Base-by-base conservation (phyloP, 2,329 filamentous ascomycete genomes). In the Niveomyces coronatus region DNA sequence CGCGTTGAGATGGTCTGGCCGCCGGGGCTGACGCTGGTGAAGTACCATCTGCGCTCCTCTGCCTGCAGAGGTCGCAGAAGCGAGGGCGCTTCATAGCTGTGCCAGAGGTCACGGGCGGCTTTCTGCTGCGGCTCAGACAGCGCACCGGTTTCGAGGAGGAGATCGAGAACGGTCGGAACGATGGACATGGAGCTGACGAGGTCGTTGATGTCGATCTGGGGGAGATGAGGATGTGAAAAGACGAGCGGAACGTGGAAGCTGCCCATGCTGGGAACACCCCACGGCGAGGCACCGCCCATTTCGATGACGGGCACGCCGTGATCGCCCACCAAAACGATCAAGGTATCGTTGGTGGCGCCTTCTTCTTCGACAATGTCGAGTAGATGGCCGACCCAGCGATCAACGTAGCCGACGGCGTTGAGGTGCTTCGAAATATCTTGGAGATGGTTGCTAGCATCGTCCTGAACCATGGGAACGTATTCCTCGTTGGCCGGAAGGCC, bases 1-100 rank as follows among this genome's bases (percentile, higher is more conserved):
- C 56, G 55, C 8, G 57, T 53, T 1, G 49, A 49, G 0, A 59
- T 40, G 50, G 57, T 51, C 13, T 54, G 52, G 2, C 53, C 48
- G 5, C 56, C 56, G 1, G 56, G 56, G 18, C 58, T 59, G 2
- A 53, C 48, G 4, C 55, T 49, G 4, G 53, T 56, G 14, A 56
- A 57, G 11, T 58, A 54, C 56, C 56, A 59, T 26, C 43, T 46
- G 20, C 36, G 11, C 2, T 44, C 43, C 10, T 46, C 35, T 22
- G 29, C 8, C 18, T 44, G 45, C 15, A 53, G 47, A 0, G 52
- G 47, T 5, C 57, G 55, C 18, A 60, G 49, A 10, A 60, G 47
- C 5, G 55, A 58, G 28, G 58, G 53, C 5, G 56, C 56, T 31
- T 60, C 56, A 35, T 58, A 60, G 35, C 53, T 53, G 17, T 48